Conservation (phyloP, 805 yeast genomes). For the Candida schatavii region DNA sequence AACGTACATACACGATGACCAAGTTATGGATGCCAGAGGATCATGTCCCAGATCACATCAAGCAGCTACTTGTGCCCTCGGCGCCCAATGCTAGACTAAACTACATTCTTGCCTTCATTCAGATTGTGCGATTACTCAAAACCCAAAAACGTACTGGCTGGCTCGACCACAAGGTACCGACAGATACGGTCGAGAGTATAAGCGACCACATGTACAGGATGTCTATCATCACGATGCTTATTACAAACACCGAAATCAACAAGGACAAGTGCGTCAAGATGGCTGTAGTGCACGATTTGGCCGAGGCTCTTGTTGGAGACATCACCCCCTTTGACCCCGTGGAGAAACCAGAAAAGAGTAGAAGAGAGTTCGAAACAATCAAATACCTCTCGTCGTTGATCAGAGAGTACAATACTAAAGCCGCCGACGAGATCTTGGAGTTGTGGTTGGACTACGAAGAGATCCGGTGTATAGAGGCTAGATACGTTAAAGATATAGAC, state of each 20-base stretch:
- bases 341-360: constrained; percentile 76
- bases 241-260: constrained; percentile 50
- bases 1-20: too few relatives aligned
- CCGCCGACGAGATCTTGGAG: constrained; percentile 62
- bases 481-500: constrained; percentile 90
- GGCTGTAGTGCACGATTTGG: constrained; percentile 89
- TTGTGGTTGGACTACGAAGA: constrained; percentile 90
- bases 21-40: constrained; percentile 52
- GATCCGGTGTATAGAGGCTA: constrained; percentile 76
- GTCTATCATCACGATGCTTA: constrained; percentile 76
- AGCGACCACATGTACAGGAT: constrained; percentile 97
- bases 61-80: constrained; percentile 29
- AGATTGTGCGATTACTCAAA: constrained; percentile 70
- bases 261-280: constrained; percentile 74
- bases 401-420: constrained; percentile 58
- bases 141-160: constrained; percentile 90
- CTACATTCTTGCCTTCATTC: constrained; percentile 56
- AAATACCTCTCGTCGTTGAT: constrained; percentile 60
- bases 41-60: constrained; percentile 49
- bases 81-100: constrained; percentile 28
- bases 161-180: constrained; percentile 62
- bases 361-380: constrained; percentile 75
- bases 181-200: constrained; percentile 62
- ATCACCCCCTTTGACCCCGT: constrained; percentile 75
- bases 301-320: constrained; percentile 93